Evolutionary conservation across 345 rosid species (phyloP), one percentile per base, ranked within the genome.

Genomic region (Durio zibethinus): DNA sequence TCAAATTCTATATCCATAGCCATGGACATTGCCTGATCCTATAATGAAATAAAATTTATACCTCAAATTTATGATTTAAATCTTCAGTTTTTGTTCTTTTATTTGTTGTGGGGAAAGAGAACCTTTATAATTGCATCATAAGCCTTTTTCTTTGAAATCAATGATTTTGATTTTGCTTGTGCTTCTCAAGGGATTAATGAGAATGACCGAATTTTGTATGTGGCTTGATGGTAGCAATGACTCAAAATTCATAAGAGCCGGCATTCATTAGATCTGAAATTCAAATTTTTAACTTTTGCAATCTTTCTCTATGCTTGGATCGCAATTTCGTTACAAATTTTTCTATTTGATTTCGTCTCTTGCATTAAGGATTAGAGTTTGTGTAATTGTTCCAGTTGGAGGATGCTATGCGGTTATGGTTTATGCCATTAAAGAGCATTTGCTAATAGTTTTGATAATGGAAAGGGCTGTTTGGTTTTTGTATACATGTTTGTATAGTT

Each of bases 1-100:
- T 68, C 80, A 66, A 66, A 38, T 38, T 36, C 48, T 53, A n/a
- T 45, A 43, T 14, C 68, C 14, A 57, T 29, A 72, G 78, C 78
- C 75, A 75, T 65, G 82, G 80, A 65, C 71, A 76, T 71, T 53
- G 65, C 40, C 1, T 59, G 75, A 57, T 62, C 52, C 20, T 69
- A n/a, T 76, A 53, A 54, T 80, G 76, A 76, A 62, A 35, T 63
- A 76, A 76, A 61, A 29, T n/a, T 42, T 71, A 15, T 43, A 48
- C n/a, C n/a, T n/a, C n/a, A n/a, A n/a, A n/a, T n/a, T n/a, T n/a
- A n/a, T n/a, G n/a, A n/a, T n/a, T n/a, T n/a, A 21, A 20, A 38
- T 10, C 1, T 10, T 0, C 11, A 36, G 16, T 1, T 10, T 40
- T 40, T 21, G 1, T n/a, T 10, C 50, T 38, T n/a, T 38, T 21